Base-by-base conservation (phyloP, 2,329 filamentous ascomycete genomes). In the Verticillium nubilum region DNA sequence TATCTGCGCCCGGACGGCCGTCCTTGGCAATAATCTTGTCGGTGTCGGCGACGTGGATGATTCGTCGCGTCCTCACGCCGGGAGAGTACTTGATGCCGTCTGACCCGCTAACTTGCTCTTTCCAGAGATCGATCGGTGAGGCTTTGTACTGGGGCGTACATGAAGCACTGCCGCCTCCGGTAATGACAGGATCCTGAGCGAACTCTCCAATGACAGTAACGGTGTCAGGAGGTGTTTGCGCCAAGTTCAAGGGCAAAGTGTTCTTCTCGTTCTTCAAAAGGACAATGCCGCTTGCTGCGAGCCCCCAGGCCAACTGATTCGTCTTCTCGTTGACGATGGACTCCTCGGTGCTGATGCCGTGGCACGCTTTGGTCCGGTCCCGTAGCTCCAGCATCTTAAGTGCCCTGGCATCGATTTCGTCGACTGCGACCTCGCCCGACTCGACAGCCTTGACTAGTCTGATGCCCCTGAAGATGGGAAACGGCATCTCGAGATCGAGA, bases 191-290 rank as follows among this genome's bases (percentile, higher is more conserved):
- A 5, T 66, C 70, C 56, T 78, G 80, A 12, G 81, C 74, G 60
- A 84, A 84, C 13, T 81, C 80, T 3, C 81, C 83, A 60, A 85
- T 83, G 19, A 84, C 74, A 12, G 81, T 76, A 13, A 81, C 72
- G 35, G 59, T 50, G 23, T 47, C 42, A 7, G 42, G 7, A 10
- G 42, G 5, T 7, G 42, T 23, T 47, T 6, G 13, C 9, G 10
- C 17, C 31, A 56, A 23, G 23, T 74, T 71, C 57, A 84, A 68
- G 0, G 87, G 87, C 0, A 90, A 74, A 1, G 84, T 69, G 17
- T 75, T 73, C 3, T 76, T 76, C 26, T 86, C 79, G 63, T 90
- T 90, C 73, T 89, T 88, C 53, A 89, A 74, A 25, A 89, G 76
- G 0, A 89, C 85, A 15, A 88, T 81, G 1, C 57, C 53, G 59